Percentiles rank a stretch among this genome's conserved stretches.
phyloP scores from a whole-genome alignment of 2,329 filamentous ascomycete genomes.

The Moelleriella libera region DNA sequence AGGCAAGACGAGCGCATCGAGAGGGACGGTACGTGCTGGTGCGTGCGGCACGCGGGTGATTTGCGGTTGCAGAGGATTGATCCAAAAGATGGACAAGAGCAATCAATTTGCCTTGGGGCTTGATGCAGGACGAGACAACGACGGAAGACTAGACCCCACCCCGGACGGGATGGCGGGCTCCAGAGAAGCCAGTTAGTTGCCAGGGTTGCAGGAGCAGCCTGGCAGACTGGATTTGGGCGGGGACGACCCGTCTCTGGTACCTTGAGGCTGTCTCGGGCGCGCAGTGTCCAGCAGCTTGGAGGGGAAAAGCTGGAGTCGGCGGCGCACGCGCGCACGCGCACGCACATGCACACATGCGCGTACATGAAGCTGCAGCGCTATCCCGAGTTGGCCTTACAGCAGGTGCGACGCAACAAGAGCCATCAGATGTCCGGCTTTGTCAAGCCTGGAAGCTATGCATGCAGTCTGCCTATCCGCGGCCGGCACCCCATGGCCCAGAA shows the following conservation, averaged over 20 bases:
- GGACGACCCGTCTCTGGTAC: constrained; percentile 3
- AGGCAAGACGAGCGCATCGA: neutral
- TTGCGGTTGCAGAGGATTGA: neutral
- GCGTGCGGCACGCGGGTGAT: neutral
- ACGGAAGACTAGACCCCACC: constrained; percentile 4
- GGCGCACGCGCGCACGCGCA: too few relatives aligned
- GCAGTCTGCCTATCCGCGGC: too few relatives aligned
- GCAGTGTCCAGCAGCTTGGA: neutral
- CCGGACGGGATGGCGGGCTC: constrained; percentile 8
- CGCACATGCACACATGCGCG: neutral
- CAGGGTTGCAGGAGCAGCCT: constrained; percentile 15
- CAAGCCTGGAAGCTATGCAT: too few relatives aligned
- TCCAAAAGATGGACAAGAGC: neutral
- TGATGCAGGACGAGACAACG: neutral
- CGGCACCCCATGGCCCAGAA: too few relatives aligned
- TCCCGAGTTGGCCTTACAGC: neutral
- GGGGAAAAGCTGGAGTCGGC: too few relatives aligned
- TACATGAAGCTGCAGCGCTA: neutral
- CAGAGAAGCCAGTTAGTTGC: constrained; percentile 10
- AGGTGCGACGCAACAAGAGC: neutral
- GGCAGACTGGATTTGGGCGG: neutral
- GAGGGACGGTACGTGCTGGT: neutral
- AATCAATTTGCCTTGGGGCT: neutral
- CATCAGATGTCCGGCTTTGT: neutral
- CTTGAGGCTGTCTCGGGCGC: constrained; percentile 1